Percentiles rank a stretch among this genome's conserved stretches.
These are phyloP conservation scores for Amaranthus cruentus DNA, from an alignment of 148 eudicot genomes.

Conservation along the genomic window DNA sequence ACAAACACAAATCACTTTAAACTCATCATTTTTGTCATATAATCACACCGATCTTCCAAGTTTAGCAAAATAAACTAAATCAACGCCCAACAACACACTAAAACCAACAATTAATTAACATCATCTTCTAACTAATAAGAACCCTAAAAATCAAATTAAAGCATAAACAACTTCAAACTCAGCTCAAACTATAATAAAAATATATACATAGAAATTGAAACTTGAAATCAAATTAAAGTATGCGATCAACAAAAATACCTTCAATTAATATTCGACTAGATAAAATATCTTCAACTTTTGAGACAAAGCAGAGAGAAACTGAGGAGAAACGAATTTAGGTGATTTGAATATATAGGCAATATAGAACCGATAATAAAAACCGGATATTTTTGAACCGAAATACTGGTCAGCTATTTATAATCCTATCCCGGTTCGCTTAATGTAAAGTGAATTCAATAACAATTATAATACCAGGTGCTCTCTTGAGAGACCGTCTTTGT, in stretches of 20 bases:
- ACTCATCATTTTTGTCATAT: no score
- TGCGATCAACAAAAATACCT: conserved; percentile 5
- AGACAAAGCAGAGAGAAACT: conserved; percentile 7
- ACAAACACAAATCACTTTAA: no score
- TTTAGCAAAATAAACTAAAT: no score
- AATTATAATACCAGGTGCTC: no score
- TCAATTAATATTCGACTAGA: not conserved
- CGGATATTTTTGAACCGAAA: conserved; percentile 13
- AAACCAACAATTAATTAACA: no score
- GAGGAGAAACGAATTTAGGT: not conserved
- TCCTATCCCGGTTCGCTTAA: not conserved
- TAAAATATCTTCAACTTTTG: conserved; percentile 14
- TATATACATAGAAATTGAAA: not conserved
- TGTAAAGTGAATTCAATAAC: no score
- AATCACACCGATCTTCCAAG: no score
- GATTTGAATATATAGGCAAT: conserved; percentile 13
- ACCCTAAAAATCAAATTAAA: no score
- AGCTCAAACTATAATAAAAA: not conserved
- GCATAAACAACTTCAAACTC: no score
- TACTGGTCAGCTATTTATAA: not conserved
- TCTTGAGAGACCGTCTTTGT: no score
- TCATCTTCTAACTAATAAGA: no score
- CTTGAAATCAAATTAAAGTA: not conserved
- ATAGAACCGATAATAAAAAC: conserved; percentile 1
- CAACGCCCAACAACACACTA: no score